A percentile compares a stretch with the other conserved stretches of the same genome.
Conservation (phyloP, 805 yeast species). For the Yarrowia divulgata region DNA sequence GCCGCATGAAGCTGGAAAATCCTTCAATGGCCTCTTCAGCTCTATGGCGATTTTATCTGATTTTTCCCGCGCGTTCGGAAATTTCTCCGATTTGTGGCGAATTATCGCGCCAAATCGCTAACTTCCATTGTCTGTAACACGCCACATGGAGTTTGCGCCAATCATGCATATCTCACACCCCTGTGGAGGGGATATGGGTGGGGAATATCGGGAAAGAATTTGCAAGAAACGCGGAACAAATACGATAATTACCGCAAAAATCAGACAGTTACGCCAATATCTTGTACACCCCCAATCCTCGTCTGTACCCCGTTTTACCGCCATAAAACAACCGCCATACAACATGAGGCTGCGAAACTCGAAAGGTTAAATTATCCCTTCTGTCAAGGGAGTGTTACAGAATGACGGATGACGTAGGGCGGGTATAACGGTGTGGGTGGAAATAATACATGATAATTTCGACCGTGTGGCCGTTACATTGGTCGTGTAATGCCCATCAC, state of each 20-base stretch:
- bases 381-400: slow-evolving; percentile 33
- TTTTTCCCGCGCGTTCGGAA: not conserved
- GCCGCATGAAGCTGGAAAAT: too few species aligned
- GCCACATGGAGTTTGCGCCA: slow-evolving; percentile 18
- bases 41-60: not conserved
- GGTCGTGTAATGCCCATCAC: too few species aligned
- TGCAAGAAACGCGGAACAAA: too few species aligned
- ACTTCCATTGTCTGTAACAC: slow-evolving; percentile 11
- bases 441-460: not conserved
- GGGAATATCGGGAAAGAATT: not conserved
- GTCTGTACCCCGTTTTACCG: not conserved
- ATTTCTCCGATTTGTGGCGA: not conserved
- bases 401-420: slow-evolving; percentile 12
- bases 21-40: too few species aligned
- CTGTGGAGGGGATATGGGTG: not conserved
- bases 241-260: too few species aligned
- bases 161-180: slow-evolving; percentile 12
- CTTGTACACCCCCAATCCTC: not conserved
- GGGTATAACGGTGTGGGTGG: not conserved
- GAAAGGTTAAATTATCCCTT: slow-evolving; percentile 8
- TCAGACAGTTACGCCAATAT: too few species aligned
- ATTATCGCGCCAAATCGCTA: not conserved
- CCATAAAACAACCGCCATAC: not conserved
- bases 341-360: not conserved
- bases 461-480: not conserved